Percentiles rank a stretch among this genome's conserved stretches.
Evolutionary conservation across 768 basidiomycete genomes (phyloP).

Genomic region (Nidula microcarpa): DNA sequence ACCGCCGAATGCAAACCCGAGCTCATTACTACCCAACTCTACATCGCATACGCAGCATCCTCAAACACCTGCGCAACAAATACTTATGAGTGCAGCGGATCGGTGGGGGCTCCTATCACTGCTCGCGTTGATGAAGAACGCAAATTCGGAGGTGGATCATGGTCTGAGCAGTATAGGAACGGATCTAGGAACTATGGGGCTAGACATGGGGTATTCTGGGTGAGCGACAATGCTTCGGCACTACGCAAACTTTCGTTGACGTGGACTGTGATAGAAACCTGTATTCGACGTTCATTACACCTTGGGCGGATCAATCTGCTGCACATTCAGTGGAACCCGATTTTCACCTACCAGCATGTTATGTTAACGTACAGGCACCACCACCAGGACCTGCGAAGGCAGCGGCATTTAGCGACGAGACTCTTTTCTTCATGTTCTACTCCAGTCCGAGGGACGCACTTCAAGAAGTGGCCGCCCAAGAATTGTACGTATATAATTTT

Average conservation of each 20-base stretch:
- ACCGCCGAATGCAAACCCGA: constrained; percentile 28
- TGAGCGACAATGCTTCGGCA: constrained; percentile 35
- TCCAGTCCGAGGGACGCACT: constrained; percentile 86
- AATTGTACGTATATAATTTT: constrained; percentile 65
- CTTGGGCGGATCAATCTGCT: constrained; percentile 90
- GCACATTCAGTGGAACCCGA: constrained; percentile 88
- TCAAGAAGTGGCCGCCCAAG: constrained; percentile 93
- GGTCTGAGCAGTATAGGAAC: constrained; percentile 83
- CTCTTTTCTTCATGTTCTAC: constrained; percentile 98
- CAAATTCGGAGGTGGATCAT: constrained; percentile 71
- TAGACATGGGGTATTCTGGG: constrained; percentile 86
- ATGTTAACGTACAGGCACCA: constrained; percentile 82
- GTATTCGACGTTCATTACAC: constrained; percentile 92
- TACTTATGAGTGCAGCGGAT: constrained; percentile 89
- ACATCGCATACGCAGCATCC: constrained; percentile 49
- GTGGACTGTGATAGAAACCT: constrained; percentile 53
- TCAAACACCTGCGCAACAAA: constrained; percentile 90
- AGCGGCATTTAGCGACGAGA: constrained; percentile 89
- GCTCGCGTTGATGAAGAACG: constrained; percentile 82
- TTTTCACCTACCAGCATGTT: constrained; percentile 87
- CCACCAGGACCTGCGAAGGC: constrained; percentile 81
- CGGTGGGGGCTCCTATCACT: constrained; percentile 91
- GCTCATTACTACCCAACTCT: constrained; percentile 25
- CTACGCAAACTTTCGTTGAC: background rate
- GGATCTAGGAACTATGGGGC: constrained; percentile 87